phyloP scores from a whole-genome alignment of 2,329 filamentous ascomycete species.

The Phoma herbarum region DNA sequence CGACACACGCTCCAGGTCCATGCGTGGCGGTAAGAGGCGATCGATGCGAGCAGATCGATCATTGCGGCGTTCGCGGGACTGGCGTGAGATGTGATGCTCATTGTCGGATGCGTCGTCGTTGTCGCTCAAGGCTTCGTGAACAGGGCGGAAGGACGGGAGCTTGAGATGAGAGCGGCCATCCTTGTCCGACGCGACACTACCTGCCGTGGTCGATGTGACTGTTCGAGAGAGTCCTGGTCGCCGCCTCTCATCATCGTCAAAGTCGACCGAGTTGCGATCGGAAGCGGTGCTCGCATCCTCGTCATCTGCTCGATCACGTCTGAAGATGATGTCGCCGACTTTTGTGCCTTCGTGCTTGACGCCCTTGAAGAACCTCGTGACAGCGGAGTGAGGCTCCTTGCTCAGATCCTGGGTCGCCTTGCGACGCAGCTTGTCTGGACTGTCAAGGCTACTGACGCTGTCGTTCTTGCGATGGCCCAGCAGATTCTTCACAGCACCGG shows the following conservation, averaged over 20 bases:
- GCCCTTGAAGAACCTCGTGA: conserved; percentile 81
- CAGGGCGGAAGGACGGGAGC: conserved; percentile 47
- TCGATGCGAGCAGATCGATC: conserved; percentile 56
- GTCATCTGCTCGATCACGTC: conserved; percentile 60
- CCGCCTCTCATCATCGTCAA: conserved; percentile 39
- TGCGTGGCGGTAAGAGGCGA: conserved; percentile 59
- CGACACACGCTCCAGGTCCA: conserved; percentile 54
- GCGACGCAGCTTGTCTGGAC: conserved; percentile 38
- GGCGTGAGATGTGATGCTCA: conserved; percentile 54
- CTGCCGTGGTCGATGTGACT: conserved; percentile 35
- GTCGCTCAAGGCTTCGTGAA: conserved; percentile 42
- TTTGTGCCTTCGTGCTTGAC: conserved; percentile 71
- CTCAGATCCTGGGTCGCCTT: conserved; percentile 53
- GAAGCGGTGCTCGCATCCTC: conserved; percentile 56
- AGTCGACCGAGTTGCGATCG: conserved; percentile 55
- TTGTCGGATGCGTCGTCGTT: conserved; percentile 32
- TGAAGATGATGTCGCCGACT: conserved; percentile 68
- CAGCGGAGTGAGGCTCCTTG: conserved; percentile 59
- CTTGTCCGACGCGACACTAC: conserved; percentile 35
- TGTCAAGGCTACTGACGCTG: conserved; percentile 47
- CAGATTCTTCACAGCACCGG: conserved; percentile 45
- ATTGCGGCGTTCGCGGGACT: conserved; percentile 49
- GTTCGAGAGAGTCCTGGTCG: conserved; percentile 46
- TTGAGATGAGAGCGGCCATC: conserved; percentile 45
- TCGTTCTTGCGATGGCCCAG: conserved; percentile 51